phyloP scores from a whole-genome alignment of 176 grass and related monocot genomes.

The Microstegium vimineum region DNA sequence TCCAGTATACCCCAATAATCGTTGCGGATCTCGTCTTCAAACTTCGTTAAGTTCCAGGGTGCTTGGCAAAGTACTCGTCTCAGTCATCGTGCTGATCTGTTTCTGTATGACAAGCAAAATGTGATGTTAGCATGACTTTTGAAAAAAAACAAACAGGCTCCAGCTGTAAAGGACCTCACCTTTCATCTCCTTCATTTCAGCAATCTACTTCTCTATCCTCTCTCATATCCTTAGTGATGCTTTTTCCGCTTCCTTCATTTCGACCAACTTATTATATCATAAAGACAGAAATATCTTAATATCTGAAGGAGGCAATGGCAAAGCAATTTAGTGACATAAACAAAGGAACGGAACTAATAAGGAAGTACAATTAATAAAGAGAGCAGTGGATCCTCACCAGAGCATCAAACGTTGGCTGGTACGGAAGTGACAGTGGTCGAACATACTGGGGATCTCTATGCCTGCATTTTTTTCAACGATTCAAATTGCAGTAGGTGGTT shows the following conservation, averaged over 20 bases:
- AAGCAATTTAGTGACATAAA: neutral
- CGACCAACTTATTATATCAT: slow-evolving; percentile 36
- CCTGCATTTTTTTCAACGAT: slow-evolving; percentile 42
- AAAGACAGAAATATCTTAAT: neutral
- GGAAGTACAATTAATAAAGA: neutral
- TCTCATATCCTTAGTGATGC: slow-evolving; percentile 56
- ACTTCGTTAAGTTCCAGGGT: slow-evolving; percentile 86
- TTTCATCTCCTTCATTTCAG: slow-evolving; percentile 79
- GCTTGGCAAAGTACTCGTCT: slow-evolving; percentile 83
- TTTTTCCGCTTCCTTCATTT: slow-evolving; percentile 77
- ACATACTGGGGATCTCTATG: slow-evolving; percentile 78
- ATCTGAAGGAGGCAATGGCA: neutral
- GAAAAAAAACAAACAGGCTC: neutral
- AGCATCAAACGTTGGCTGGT: slow-evolving; percentile 87
- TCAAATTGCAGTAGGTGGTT: neutral
- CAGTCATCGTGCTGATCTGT: slow-evolving; percentile 93
- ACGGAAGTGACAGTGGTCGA: slow-evolving; percentile 81
- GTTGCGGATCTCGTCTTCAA: slow-evolving; percentile 81
- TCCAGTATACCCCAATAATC: slow-evolving; percentile 89
- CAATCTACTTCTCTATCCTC: slow-evolving; percentile 85
- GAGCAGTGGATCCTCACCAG: slow-evolving; percentile 45
- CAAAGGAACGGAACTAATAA: neutral
- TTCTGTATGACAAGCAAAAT: slow-evolving; percentile 33
- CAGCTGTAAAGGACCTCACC: slow-evolving; percentile 32
- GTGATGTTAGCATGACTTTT: neutral